Evolutionary conservation across 345 rosid species (phyloP), one percentile per base, ranked within the genome.

Genomic region (Balakata baccata): DNA sequence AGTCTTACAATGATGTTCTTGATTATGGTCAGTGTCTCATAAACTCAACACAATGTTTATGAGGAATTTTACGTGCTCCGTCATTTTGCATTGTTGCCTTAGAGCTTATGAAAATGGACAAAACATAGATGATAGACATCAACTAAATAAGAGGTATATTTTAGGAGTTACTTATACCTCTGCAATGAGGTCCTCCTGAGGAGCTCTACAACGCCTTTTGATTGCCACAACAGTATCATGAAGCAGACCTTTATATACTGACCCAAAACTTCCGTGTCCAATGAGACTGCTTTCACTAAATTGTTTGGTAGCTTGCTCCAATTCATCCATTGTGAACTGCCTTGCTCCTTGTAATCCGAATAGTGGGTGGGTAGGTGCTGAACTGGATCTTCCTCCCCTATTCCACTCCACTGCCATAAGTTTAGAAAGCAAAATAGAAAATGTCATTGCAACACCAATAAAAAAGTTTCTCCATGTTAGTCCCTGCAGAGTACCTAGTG

Each of bases 251-350:
- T 77, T 85, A 70, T 82, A 92, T 1, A 84, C 84, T 3, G 69
- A 67, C 20, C 93, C 87, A 45, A 87, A 87, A 37, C 87, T 87
- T 66, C 95, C 93, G 41, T 62, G 65, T 68, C 90, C 92, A 50
- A 92, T 84, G 67, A 83, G 73, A 73, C 79, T 83, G 50, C 62
- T 69, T 47, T 83, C 86, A 25, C 75, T 77, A 22, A 89, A 87
- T 41, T 84, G 81, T 79, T 81, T 85, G 20, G 95, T 87, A 50
- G 91, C 92, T 70, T 69, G 81, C 64, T 71, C 87, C 77, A 89
- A 43, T 79, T 88, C 95, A 83, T 86, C 89, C 79, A 81, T 20
- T 14, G 84, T 70, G 86, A 86, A 88, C 72, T 72, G 83, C 73
- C 76, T 76, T 18, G 78, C 75, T 66, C 74, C 85, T 50, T 81